Evolutionary conservation across 305 asterid genomes (phyloP).

Genomic region (Solanum aculeatissimum): DNA sequence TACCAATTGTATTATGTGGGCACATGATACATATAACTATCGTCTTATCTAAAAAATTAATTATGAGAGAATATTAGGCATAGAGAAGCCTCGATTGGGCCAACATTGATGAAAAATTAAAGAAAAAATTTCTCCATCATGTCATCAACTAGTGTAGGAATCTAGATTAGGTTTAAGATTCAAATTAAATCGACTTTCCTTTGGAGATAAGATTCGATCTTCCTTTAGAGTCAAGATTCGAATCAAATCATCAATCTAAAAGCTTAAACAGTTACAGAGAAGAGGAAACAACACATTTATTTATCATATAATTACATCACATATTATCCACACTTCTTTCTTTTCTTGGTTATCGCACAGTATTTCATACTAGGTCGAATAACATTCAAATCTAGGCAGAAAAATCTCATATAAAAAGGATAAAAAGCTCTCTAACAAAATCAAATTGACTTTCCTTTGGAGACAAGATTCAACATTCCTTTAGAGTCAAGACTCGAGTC

Average conservation of each 20-base stretch:
- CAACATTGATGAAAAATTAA: not conserved
- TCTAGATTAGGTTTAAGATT: not conserved
- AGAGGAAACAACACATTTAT: not conserved
- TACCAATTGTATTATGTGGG: too few relatives aligned
- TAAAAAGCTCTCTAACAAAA: not conserved
- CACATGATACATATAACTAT: too few relatives aligned
- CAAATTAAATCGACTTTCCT: not conserved
- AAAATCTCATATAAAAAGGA: too few relatives aligned
- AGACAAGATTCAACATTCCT: too few relatives aligned
- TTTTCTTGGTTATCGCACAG: not conserved
- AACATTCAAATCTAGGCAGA: too few relatives aligned
- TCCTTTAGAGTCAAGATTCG: too few relatives aligned
- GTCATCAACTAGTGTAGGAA: not conserved
- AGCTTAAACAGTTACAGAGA: not conserved
- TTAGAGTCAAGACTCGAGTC: too few relatives aligned
- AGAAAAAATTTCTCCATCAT: not conserved
- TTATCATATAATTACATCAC: not conserved
- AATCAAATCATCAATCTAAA: too few relatives aligned
- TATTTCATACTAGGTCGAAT: not conserved
- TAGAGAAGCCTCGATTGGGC: not conserved
- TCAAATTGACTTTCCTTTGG: not conserved
- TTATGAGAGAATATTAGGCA: too few relatives aligned
- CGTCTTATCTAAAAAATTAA: not conserved
- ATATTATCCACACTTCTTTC: not conserved
- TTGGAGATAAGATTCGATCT: too few relatives aligned